Conservation (phyloP, 2,329 filamentous ascomycete genomes). For the Ceratocystis alfenasii region DNA sequence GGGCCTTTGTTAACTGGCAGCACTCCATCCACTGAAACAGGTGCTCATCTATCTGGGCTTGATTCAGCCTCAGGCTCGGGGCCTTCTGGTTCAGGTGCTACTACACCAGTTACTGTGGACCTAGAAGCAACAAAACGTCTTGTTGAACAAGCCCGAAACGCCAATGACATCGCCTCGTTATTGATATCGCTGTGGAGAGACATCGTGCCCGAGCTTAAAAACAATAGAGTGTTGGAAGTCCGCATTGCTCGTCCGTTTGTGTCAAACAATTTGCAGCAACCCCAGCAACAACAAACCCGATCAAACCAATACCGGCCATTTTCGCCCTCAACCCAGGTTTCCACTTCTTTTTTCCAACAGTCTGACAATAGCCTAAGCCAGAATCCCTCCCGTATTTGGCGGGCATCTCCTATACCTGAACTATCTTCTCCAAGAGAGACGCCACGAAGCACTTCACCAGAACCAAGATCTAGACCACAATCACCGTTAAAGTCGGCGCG, state of each 20-base stretch:
- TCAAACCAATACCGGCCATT: constrained; percentile 1
- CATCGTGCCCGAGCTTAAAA: constrained; percentile 19
- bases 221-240: constrained; percentile 14
- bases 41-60: not conserved
- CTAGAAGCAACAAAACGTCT: constrained; percentile 17
- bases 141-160: constrained; percentile 46
- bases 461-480: not conserved
- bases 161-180: constrained; percentile 52
- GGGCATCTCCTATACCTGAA: constrained; percentile 9
- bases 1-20: constrained; percentile 49
- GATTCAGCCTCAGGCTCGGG: not conserved
- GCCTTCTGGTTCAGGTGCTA: not conserved
- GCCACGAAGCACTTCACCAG: not conserved
- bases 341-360: not conserved
- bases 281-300: not conserved
- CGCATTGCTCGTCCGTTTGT: constrained; percentile 14
- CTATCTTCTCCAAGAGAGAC: not conserved
- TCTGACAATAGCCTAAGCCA: not conserved
- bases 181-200: constrained; percentile 54
- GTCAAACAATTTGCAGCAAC: constrained; percentile 1
- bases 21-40: constrained; percentile 1
- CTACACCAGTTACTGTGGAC: not conserved
- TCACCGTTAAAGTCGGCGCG: constrained; percentile 8
- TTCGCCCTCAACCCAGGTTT: not conserved
- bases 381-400: not conserved